Evolutionary conservation across 208 protist genomes (phyloP), one percentile per base, ranked within the genome.

Genomic region (Acanthamoeba triangularis): DNA sequence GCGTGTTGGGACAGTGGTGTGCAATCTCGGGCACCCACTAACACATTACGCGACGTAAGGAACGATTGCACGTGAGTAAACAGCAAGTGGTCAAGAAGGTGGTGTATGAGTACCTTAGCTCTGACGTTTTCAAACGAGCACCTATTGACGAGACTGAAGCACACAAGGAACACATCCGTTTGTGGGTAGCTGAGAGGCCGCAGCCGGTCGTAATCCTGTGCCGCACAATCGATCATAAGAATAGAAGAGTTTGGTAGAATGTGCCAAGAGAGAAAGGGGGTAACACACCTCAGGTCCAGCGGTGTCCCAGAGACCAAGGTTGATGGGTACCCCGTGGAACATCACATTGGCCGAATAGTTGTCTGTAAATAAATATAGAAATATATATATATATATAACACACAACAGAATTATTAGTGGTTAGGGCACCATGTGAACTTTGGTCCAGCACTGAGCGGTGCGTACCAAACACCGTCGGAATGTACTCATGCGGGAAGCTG

Each of bases 181-280:
- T 98, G 95, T n/a, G 98, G 98, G 96, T 99, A 99, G 16, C 96
- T 98, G 10, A 99, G 97, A 47, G 98, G 98, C 47, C 98, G 47
- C 18, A 98, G 63, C 47, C 96, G 2, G 37, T 97, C 96, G 35
- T 97, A 97, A 72, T 97, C 96, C 69, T 96, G 82, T 59, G 87
- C 90, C 95, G 7, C 93, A 96, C 93, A 76, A 41, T 16, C 10
- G 13, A 35, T 37, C 28, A 69, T 69, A 5, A 69, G 23, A 5
- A 30, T n/a, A 5, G n/a, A 84, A 95, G 95, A 18, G 95, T 97
- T 92, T 98, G 96, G 49, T 95, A 4, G 30, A 33, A 7, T 11
- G 25, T 23, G 23, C 14, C n/a, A n/a, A 84, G 44, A 84, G 30
- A 84, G 74, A 74, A 74, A 74, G 69, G 14, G 65, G 33, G 65